Conservation (phyloP, 345 rosid species). For the Bruguiera sexangula region DNA sequence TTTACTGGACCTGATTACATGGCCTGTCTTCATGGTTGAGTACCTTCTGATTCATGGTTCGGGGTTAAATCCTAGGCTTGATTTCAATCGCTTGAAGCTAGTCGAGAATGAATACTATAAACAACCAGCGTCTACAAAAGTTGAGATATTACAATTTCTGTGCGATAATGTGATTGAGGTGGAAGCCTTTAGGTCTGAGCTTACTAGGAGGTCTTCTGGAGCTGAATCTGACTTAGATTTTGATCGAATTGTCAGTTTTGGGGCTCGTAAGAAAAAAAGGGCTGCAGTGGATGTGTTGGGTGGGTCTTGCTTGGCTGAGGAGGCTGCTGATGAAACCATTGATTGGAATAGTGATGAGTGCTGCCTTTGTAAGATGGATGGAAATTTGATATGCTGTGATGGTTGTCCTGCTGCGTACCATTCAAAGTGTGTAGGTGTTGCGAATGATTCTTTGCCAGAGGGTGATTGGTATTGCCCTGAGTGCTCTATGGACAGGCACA, state of each 20-base stretch:
- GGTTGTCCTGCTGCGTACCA: conserved; percentile 99
- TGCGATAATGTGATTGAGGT: conserved; percentile 79
- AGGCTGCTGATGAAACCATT: conserved; percentile 44
- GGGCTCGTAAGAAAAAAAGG: conserved; percentile 54
- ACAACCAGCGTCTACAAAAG: conserved; percentile 62
- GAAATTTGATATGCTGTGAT: conserved; percentile 90
- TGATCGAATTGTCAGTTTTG: conserved; percentile 49
- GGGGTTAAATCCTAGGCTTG: conserved; percentile 45
- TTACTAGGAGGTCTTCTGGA: conserved; percentile 62
- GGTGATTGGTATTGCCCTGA: conserved; percentile 99
- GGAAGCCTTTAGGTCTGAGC: conserved; percentile 69
- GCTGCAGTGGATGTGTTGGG: conserved; percentile 39
- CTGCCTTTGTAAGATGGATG: conserved; percentile 96
- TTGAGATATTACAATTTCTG: conserved; percentile 65
- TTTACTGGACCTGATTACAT: conserved; percentile 69
- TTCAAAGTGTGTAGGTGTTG: conserved; percentile 91
- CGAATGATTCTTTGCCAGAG: conserved; percentile 74
- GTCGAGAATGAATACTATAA: conserved; percentile 63
- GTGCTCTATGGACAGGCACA: conserved; percentile 59
- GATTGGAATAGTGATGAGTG: conserved; percentile 95
- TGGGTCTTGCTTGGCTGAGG: conserved; percentile 51
- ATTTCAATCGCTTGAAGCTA: conserved; percentile 53
- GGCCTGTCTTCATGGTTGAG: conserved; percentile 82
- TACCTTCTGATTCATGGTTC: conserved; percentile 69
- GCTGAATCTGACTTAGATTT: conserved; percentile 62